These are phyloP conservation scores for Niebla homalea DNA, from an alignment of 495 filamentous ascomycete genomes.

Conservation along the genomic window DNA sequence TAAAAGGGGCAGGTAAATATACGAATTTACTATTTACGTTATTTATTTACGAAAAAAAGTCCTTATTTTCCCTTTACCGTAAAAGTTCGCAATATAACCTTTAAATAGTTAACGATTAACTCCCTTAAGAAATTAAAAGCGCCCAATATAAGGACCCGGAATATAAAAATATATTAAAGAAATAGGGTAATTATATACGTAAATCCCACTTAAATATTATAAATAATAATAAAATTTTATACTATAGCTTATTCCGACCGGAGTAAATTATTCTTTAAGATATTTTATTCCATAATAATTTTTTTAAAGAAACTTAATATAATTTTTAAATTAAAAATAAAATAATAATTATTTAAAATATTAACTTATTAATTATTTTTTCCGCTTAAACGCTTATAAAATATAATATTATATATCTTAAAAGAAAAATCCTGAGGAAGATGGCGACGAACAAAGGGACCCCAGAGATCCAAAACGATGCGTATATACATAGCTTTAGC, in stretches of 20 bases:
- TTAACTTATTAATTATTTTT: constrained; percentile 25
- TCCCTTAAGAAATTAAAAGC: too few relatives aligned
- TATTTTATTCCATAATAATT: constrained; percentile 26
- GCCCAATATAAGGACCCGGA: too few relatives aligned
- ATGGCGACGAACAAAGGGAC: too few relatives aligned
- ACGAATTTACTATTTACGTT: constrained; percentile 23
- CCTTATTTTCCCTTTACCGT: constrained; percentile 26
- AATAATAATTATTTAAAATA: constrained; percentile 26
- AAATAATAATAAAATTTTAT: constrained; percentile 17
- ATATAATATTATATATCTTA: constrained; percentile 15
- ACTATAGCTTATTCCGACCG: constrained; percentile 18
- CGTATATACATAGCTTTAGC: too few relatives aligned
- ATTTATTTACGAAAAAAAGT: constrained; percentile 26
- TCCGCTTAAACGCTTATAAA: constrained; percentile 23
- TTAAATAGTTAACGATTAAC: constrained; percentile 28
- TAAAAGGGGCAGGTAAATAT: constrained; percentile 20
- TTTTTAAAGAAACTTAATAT: constrained; percentile 21
- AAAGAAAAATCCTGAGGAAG: too few relatives aligned
- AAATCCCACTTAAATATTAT: constrained; percentile 20
- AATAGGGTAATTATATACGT: constrained; percentile 26
- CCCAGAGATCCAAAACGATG: too few relatives aligned
- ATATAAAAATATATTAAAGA: constrained; percentile 9
- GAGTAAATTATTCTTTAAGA: constrained; percentile 22
- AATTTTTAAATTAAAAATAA: constrained; percentile 25
- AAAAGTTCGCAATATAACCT: constrained; percentile 20